Conservation (phyloP, 164 flowering plant species). For the Cinnamomum chago region DNA sequence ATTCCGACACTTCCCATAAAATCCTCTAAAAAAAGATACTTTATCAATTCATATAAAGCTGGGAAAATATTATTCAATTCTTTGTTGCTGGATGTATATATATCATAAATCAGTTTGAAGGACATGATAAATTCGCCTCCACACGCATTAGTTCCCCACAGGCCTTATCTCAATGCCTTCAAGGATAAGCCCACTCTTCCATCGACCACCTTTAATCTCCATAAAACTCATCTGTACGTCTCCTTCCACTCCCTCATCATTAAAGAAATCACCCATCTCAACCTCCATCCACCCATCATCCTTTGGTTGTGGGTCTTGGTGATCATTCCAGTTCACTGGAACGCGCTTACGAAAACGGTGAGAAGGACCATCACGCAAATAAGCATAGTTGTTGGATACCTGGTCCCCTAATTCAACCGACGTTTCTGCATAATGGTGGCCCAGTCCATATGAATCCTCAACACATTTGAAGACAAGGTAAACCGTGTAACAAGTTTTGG, state of each 20-base stretch:
- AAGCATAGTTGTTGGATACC: background rate
- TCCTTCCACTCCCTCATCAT: slow-evolving; percentile 24
- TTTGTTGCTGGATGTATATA: too few species aligned
- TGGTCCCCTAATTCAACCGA: slow-evolving; percentile 13
- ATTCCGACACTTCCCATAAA: too few species aligned
- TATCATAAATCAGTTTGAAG: too few species aligned
- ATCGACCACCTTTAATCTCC: slow-evolving; percentile 30
- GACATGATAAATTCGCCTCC: too few species aligned
- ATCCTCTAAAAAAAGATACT: too few species aligned
- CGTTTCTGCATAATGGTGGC: slow-evolving; percentile 12
- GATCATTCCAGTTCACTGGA: background rate
- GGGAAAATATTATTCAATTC: too few species aligned
- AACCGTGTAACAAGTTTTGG: slow-evolving; percentile 25
- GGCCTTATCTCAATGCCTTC: slow-evolving; percentile 72
- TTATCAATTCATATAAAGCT: too few species aligned
- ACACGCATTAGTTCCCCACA: background rate
- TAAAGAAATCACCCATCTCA: slow-evolving; percentile 46
- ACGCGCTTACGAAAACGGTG: too few species aligned
- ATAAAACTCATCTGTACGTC: slow-evolving; percentile 38
- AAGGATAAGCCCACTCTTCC: slow-evolving; percentile 50
- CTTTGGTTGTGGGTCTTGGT: slow-evolving; percentile 21
- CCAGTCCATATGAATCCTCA: slow-evolving; percentile 15
- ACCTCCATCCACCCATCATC: slow-evolving; percentile 56
- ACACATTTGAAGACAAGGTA: slow-evolving; percentile 27
- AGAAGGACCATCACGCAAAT: background rate